Percentiles rank a stretch among this genome's conserved stretches.
Conservation (phyloP, 164 flowering plant species). For the Vitis labrusca region DNA sequence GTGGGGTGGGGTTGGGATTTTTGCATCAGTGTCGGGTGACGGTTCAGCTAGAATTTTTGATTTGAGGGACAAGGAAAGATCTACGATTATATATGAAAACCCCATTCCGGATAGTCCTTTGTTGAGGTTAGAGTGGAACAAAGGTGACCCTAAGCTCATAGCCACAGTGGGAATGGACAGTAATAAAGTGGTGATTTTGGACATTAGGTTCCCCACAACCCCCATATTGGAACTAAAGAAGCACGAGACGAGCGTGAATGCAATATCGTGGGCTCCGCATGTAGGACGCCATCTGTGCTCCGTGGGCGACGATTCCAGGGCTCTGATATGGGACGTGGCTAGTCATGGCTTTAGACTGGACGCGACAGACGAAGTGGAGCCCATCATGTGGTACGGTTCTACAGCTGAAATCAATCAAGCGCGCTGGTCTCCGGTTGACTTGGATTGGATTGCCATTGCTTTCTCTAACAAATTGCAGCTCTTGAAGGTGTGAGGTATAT, state of each 20-base stretch:
- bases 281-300: conserved; percentile 31
- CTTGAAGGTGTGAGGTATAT: conserved; percentile 20
- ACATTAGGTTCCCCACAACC: conserved; percentile 34
- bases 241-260: conserved; percentile 37
- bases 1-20: conserved; percentile 38
- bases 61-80: conserved; percentile 39
- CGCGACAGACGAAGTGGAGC: conserved; percentile 16
- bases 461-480: conserved; percentile 34
- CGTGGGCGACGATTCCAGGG: conserved; percentile 38
- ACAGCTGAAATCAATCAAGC: conserved; percentile 36
- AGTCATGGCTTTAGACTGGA: not conserved
- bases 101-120: conserved; percentile 21
- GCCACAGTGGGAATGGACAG: conserved; percentile 42
- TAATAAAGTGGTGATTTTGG: conserved; percentile 33
- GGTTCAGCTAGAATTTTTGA: conserved; percentile 40
- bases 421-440: conserved; percentile 32
- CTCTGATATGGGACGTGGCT: conserved; percentile 37
- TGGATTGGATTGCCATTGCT: conserved; percentile 37
- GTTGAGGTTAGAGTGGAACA: conserved; percentile 47
- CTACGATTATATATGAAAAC: conserved; percentile 44
- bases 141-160: conserved; percentile 34
- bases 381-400: conserved; percentile 30
- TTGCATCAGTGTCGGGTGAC: conserved; percentile 40
- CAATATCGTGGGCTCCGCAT: conserved; percentile 32
- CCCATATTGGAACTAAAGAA: conserved; percentile 34